Evolutionary conservation across 2,329 filamentous ascomycete genomes (phyloP).

Genomic region (Fusarium xyrophilum): DNA sequence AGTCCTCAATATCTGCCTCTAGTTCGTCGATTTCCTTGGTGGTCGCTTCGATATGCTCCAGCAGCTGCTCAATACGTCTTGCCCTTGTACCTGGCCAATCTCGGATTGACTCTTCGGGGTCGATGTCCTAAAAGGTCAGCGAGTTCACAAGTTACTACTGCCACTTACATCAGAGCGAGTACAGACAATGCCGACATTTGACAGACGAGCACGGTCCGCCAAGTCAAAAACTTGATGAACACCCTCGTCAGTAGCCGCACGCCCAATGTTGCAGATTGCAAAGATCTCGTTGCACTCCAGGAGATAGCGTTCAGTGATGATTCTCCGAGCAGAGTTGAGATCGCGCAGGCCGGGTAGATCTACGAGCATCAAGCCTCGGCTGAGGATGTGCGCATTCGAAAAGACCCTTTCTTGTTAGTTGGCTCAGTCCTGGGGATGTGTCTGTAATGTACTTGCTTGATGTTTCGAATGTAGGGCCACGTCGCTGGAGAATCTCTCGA

Average conservation of each 20-base stretch:
- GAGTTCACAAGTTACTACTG: fast-evolving
- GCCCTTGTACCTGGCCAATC: conserved; percentile 43
- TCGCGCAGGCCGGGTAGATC: conserved; percentile 57
- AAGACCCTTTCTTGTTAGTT: conserved; percentile 49
- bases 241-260: conserved; percentile 52
- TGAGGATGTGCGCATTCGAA: conserved; percentile 54
- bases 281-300: conserved; percentile 56
- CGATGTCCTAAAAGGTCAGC: conserved; percentile 38
- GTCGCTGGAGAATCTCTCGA: conserved; percentile 29
- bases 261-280: conserved; percentile 51
- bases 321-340: conserved; percentile 52
- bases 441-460: conserved; percentile 45
- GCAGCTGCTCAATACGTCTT: conserved; percentile 24
- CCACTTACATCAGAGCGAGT: conserved; percentile 51
- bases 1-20: conserved; percentile 23
- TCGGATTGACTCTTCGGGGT: conserved; percentile 43
- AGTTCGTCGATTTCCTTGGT: conserved; percentile 8
- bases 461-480: conserved; percentile 56
- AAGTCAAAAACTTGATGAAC: conserved; percentile 52
- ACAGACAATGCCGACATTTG: conserved; percentile 54
- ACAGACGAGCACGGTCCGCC: conserved; percentile 47
- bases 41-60: conserved; percentile 12
- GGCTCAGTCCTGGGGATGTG: fast-evolving
- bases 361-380: conserved; percentile 55
- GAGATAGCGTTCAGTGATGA: conserved; percentile 55